phyloP scores from a whole-genome alignment of 2,329 filamentous ascomycete genomes.

The Sordariomycetes sp. region DNA sequence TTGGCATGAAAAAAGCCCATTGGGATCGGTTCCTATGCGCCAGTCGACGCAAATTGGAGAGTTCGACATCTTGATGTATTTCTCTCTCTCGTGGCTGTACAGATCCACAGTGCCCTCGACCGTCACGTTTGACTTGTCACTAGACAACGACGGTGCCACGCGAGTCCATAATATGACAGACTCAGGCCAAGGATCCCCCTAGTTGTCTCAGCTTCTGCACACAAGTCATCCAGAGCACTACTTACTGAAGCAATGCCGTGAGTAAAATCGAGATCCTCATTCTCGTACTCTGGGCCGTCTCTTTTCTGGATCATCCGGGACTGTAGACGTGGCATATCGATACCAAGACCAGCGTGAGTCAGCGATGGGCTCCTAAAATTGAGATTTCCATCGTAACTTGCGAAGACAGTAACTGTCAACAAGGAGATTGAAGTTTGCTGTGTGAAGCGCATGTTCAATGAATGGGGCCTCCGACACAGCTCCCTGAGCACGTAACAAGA shows the following conservation, averaged over 20 bases:
- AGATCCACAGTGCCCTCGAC: conserved; percentile 31
- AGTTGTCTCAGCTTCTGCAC: too few relatives aligned
- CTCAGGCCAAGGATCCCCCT: conserved; percentile 36
- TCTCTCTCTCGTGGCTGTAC: conserved; percentile 37
- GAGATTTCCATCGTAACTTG: conserved; percentile 32
- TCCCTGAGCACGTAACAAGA: too few relatives aligned
- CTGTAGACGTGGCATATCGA: conserved; percentile 53
- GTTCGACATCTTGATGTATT: conserved; percentile 29
- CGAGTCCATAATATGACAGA: conserved; percentile 42
- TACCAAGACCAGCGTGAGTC: conserved; percentile 52
- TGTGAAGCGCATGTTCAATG: too few relatives aligned
- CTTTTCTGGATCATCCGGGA: conserved; percentile 39
- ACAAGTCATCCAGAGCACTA: too few relatives aligned
- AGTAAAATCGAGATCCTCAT: conserved; percentile 46
- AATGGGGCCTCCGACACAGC: too few relatives aligned
- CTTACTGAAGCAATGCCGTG: conserved; percentile 44
- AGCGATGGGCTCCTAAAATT: conserved; percentile 61
- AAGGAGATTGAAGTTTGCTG: too few relatives aligned
- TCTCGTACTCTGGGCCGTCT: conserved; percentile 30
- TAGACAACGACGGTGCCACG: conserved; percentile 30
- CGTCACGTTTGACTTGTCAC: conserved; percentile 34
- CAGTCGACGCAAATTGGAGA: conserved; percentile 60
- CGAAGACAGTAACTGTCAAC: too few relatives aligned
- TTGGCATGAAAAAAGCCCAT: conserved; percentile 26
- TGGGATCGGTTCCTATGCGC: conserved; percentile 41